Conservation (phyloP, 192 early-diverging fungal genomes). For the Coemansia sp. region DNA sequence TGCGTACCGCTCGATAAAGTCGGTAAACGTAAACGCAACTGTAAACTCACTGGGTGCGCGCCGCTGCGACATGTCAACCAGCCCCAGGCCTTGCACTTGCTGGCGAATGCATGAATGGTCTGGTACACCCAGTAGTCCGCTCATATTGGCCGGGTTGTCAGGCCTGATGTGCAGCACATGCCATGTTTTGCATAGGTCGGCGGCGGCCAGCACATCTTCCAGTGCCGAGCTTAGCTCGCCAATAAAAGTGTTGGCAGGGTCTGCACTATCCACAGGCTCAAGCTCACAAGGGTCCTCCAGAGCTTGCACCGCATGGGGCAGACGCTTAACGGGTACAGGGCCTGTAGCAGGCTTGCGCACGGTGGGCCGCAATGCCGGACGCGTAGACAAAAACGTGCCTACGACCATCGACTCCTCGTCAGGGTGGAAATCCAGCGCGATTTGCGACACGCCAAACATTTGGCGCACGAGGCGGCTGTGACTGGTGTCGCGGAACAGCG, state of each 20-base stretch:
- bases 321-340: not conserved
- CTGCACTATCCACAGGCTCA: slow-evolving; percentile 20
- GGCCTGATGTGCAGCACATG: slow-evolving; percentile 78
- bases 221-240: slow-evolving; percentile 65
- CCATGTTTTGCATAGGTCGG: slow-evolving; percentile 76
- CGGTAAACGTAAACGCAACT: slow-evolving; percentile 62
- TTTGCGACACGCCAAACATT: slow-evolving; percentile 69
- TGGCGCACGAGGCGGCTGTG: slow-evolving; percentile 71
- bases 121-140: slow-evolving; percentile 31
- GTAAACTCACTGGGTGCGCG: slow-evolving; percentile 69
- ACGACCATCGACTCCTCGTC: slow-evolving; percentile 70
- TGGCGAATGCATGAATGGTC: slow-evolving; percentile 63
- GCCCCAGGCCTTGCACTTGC: slow-evolving; percentile 66
- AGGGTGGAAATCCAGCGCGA: slow-evolving; percentile 73
- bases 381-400: slow-evolving; percentile 70
- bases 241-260: slow-evolving; percentile 46
- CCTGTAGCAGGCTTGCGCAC: slow-evolving; percentile 7
- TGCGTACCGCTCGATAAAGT: slow-evolving; percentile 72
- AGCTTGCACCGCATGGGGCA: slow-evolving; percentile 5
- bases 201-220: slow-evolving; percentile 74
- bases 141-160: slow-evolving; percentile 47
- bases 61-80: slow-evolving; percentile 71
- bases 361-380: slow-evolving; percentile 66
- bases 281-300: slow-evolving; percentile 15
- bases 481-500: slow-evolving; percentile 67